Evolutionary conservation across 176 grass and related monocot genomes (phyloP), one percentile per base, ranked within the genome.

Genomic region (Zoysia pacifica): DNA sequence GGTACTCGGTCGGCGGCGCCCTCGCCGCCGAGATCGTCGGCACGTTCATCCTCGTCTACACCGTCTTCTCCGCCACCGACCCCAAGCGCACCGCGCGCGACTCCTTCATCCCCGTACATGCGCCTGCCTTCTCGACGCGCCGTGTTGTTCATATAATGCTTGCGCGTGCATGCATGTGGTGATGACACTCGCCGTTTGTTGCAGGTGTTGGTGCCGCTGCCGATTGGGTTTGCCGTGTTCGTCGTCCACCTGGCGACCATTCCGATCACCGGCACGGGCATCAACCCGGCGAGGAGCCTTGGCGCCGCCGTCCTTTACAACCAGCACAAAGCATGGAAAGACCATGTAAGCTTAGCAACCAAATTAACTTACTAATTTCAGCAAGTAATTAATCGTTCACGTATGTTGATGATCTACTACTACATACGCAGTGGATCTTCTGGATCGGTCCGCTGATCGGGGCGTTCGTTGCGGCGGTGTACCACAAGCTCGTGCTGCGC

Each of bases 271-370:
- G 94, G 94, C 19, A 94, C 94, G 4, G 85, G 94, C 50, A 97
- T 97, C 81, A 97, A 92, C 43, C 91, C 91, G 37, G 94, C 94
- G 15, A 83, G 94, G 80, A 97, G 94, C 88, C 90, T 97, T 4
- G 94, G 91, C 62, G 65, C 94, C 11, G 94, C 94, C 59, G 89
- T 92, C 54, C 2, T 92, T 2, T 94, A 91, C 89, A 88, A 90
- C 84, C 74, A 83, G 44, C 72, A 70, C 44, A 73, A 75, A 18
- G 75, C 90, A 19, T 97, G 91, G 91, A 44, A 85, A 36, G 83
- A 94, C 11, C 94, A 89, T 49, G 94, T 90, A 75, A 86, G 81
- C 68, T 7, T n/a, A 54, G 10, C 4, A 0, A 63, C 1, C 4
- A 13, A 40, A 0, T 12, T 0, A 40, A n/a, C 16, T 11, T 49